A percentile compares a stretch with the other conserved stretches of the same genome.
phyloP scores from a whole-genome alignment of 208 protist species.

The Acanthamoeba royreba region DNA sequence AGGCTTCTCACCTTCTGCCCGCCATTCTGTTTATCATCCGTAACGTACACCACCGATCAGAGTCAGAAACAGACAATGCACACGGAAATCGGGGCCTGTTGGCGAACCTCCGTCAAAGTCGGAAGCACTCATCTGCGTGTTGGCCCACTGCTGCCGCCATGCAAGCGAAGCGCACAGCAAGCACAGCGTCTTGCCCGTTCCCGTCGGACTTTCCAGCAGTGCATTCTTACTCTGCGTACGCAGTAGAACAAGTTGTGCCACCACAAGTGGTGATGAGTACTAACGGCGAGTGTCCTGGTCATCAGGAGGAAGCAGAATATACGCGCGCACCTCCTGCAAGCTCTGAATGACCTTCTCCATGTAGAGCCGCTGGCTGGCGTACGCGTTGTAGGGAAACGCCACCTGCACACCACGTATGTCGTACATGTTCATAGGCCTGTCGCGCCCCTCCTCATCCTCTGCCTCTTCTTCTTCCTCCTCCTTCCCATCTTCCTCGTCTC shows the following conservation, averaged over 20 bases:
- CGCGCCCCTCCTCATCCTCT: no score
- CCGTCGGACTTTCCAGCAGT: conserved; percentile 95
- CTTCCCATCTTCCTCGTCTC: neutral
- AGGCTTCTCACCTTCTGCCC: neutral
- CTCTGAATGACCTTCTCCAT: conserved; percentile 91
- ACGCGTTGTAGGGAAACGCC: conserved; percentile 90
- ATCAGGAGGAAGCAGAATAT: no score
- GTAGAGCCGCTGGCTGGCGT: conserved; percentile 91
- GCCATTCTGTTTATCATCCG: neutral
- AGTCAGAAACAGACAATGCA: no score
- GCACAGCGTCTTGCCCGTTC: conserved; percentile 97
- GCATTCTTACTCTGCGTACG: conserved; percentile 86
- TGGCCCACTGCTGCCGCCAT: conserved; percentile 77
- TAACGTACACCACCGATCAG: neutral
- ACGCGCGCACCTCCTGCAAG: conserved; percentile 77
- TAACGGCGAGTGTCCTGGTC: neutral
- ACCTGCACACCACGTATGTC: conserved; percentile 70
- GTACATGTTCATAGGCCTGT: conserved; percentile 46
- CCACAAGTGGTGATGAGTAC: neutral
- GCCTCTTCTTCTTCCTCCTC: neutral
- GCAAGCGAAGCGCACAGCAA: conserved; percentile 92
- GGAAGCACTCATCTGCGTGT: neutral
- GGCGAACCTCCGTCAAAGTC: neutral
- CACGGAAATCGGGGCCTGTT: neutral
- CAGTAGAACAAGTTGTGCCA: neutral